Evolutionary conservation across 306 rosid species (phyloP).

Genomic region (Quercus wislizeni): DNA sequence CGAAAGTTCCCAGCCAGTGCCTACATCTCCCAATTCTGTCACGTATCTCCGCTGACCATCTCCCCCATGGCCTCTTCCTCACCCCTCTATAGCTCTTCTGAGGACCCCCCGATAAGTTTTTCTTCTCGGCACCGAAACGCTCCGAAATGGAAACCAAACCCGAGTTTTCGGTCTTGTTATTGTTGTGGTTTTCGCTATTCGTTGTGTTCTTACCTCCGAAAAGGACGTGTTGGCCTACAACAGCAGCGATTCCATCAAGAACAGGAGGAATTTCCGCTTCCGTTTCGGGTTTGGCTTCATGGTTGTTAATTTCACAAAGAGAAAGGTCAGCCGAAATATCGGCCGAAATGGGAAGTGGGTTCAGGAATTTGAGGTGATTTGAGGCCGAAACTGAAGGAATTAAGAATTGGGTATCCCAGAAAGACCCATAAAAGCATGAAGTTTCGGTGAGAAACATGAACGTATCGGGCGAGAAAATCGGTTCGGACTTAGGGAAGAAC

Average conservation of each 20-base stretch:
- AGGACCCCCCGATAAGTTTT: slow-evolving; percentile 11
- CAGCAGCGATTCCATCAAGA: slow-evolving; percentile 83
- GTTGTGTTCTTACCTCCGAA: slow-evolving; percentile 33
- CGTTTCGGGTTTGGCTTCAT: neutral
- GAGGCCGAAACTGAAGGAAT: slow-evolving; percentile 4
- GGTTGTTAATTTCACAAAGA: neutral
- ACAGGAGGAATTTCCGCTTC: slow-evolving; percentile 3
- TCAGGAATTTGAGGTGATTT: neutral
- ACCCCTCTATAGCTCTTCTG: slow-evolving; percentile 72
- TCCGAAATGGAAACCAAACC: neutral
- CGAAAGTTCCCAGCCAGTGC: slow-evolving; percentile 90
- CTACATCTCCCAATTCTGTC: slow-evolving; percentile 83
- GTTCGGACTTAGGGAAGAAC: slow-evolving; percentile 6
- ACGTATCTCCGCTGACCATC: slow-evolving; percentile 93
- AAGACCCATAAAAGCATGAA: slow-evolving; percentile 6
- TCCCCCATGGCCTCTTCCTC: slow-evolving; percentile 91
- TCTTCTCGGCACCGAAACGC: neutral
- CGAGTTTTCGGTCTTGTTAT: neutral
- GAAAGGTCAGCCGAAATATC: neutral
- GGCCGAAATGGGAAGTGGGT: neutral
- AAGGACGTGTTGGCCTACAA: slow-evolving; percentile 68
- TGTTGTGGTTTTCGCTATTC: no score
- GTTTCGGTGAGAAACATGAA: slow-evolving; percentile 1
- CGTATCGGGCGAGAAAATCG: slow-evolving; percentile 11
- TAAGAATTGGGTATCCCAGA: slow-evolving; percentile 18